Evolutionary conservation across 345 rosid species (phyloP), one percentile per base, ranked within the genome.

Genomic region (Boechera divaricarpa): DNA sequence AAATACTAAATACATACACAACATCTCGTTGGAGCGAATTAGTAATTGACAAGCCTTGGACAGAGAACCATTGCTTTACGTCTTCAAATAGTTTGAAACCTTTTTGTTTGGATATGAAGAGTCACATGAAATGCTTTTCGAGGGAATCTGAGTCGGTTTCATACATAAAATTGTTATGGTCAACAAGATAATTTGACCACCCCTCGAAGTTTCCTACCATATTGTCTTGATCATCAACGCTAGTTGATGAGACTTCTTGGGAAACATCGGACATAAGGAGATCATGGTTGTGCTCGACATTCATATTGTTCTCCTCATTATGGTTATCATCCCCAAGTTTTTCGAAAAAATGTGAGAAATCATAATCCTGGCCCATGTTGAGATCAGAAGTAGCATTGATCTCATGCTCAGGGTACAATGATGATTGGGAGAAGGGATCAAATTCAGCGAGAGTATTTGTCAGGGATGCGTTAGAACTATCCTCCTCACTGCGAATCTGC

Each of bases 211-310:
- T 42, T 52, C 45, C 74, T 7, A 73, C 58, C 39, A 53, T 60
- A 42, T 72, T 67, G 56, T 67, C 78, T 73, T 78, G 74, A 51
- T 78, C 78, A 61, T 72, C 82, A 67, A 72, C 74, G 82, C 70
- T 78, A 53, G 82, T 52, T 73, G 82, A 78, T 78, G 78, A 70
- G 61, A 77, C 67, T 63, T 77, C 80, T 64, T 70, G 80, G 5
- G 76, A 72, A 57, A 73, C 52, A 67, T 72, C 77, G 5, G 77
- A 78, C 69, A 72, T 59, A 24, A 72, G 73, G 8, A 71, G 31
- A 49, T 64, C 81, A 1, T 56, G 72, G 47, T 44, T 63, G 52
- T 70, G 29, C 13, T 57, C 57, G 16, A 31, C 42, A 59, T 60
- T 73, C 74, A 67, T 53, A 32, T 67, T 33, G 18, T 51, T 53